These are phyloP conservation scores for Bathelium albidoporum DNA, from an alignment of 495 filamentous ascomycete genomes.

Conservation along the genomic window DNA sequence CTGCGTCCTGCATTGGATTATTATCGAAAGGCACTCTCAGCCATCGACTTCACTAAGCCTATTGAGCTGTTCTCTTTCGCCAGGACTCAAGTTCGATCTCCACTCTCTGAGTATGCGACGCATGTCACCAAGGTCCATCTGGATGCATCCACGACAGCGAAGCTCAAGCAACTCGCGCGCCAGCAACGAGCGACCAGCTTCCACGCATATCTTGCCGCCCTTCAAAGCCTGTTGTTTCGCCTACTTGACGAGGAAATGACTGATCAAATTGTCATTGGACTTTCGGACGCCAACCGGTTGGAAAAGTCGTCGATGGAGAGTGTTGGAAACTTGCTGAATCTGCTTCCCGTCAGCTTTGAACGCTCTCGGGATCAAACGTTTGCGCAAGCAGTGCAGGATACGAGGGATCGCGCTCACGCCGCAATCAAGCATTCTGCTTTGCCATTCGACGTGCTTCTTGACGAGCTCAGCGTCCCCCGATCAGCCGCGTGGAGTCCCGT, in stretches of 20 bases:
- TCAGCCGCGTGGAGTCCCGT: slow-evolving; percentile 28
- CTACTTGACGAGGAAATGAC: slow-evolving; percentile 12
- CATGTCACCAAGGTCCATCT: not conserved
- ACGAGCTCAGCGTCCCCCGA: slow-evolving; percentile 28
- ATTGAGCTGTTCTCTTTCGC: too few species aligned
- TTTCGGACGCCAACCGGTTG: slow-evolving; percentile 12
- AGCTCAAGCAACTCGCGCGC: not conserved
- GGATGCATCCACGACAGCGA: not conserved
- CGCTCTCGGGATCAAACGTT: not conserved
- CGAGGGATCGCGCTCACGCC: not conserved
- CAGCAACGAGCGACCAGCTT: slow-evolving; percentile 26
- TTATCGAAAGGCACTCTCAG: too few species aligned
- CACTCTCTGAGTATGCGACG: not conserved
- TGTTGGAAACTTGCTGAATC: slow-evolving; percentile 11
- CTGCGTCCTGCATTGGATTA: too few species aligned
- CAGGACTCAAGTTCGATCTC: not conserved
- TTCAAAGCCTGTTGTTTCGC: slow-evolving; percentile 25
- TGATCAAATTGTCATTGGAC: too few species aligned
- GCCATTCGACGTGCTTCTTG: slow-evolving; percentile 39
- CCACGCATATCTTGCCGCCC: slow-evolving; percentile 37
- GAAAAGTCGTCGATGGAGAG: not conserved
- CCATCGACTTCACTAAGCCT: too few species aligned
- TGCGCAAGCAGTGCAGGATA: not conserved
- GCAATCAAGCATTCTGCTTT: slow-evolving; percentile 24
- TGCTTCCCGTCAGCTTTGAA: slow-evolving; percentile 9